A percentile compares a stretch with the other conserved stretches of the same genome.
Evolutionary conservation across 192 early-diverging fungal genomes (phyloP).

Genomic region (Obelidium mucronatum): DNA sequence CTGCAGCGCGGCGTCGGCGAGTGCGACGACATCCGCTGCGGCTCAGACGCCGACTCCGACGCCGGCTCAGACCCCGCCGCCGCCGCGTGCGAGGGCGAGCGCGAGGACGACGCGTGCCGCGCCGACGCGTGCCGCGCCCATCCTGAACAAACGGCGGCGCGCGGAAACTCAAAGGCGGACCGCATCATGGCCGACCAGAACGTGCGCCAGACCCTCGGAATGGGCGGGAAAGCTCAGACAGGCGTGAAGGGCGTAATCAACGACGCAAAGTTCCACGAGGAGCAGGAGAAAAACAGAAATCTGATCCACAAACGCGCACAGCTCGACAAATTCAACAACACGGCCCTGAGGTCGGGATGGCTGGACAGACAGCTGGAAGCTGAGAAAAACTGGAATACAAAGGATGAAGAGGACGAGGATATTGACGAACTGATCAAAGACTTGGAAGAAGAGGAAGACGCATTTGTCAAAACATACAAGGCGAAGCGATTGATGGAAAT

Average conservation of each 20-base stretch:
- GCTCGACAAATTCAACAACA: constrained; percentile 25
- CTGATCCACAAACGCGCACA: constrained; percentile 23
- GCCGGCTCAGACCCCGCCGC: constrained; percentile 24
- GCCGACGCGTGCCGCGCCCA: neutral
- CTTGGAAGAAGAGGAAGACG: constrained; percentile 53
- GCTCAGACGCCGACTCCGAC: constrained; percentile 28
- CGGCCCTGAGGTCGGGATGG: constrained; percentile 58
- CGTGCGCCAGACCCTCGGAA: constrained; percentile 45
- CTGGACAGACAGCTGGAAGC: constrained; percentile 52
- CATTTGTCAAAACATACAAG: constrained; percentile 44
- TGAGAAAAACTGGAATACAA: constrained; percentile 34
- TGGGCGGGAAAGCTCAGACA: constrained; percentile 55
- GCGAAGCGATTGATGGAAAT: constrained; percentile 44
- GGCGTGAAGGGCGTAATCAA: constrained; percentile 65
- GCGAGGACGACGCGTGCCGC: constrained; percentile 6
- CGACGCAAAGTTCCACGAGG: constrained; percentile 60
- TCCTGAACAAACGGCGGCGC: neutral
- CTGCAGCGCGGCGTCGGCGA: constrained; percentile 32
- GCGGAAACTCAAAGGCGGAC: constrained; percentile 25
- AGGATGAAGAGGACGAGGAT: constrained; percentile 34
- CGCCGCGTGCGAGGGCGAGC: neutral
- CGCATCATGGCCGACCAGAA: constrained; percentile 38
- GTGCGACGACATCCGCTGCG: constrained; percentile 29
- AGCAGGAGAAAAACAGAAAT: constrained; percentile 54
- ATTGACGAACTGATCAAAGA: constrained; percentile 42